Percentiles rank a stretch among this genome's conserved stretches.
These are phyloP conservation scores for Aleurites moluccanus DNA, from an alignment of 441 rosid genomes.

Conservation along the genomic window DNA sequence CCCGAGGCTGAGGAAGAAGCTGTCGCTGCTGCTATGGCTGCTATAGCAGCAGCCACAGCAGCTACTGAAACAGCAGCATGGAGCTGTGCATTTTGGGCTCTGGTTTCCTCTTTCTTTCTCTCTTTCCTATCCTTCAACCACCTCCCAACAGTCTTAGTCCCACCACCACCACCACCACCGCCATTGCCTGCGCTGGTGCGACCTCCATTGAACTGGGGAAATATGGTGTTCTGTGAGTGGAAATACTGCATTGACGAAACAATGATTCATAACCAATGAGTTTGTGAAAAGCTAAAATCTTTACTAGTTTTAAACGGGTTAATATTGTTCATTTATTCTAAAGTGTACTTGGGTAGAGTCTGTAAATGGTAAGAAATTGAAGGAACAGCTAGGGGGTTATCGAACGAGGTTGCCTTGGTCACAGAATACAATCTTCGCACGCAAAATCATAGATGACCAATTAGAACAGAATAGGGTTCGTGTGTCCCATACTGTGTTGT, in stretches of 20 bases:
- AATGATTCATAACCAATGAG: slow-evolving; percentile 9
- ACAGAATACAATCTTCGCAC: background rate
- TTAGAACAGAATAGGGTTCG: background rate
- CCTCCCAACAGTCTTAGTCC: slow-evolving; percentile 83
- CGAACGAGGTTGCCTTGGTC: slow-evolving; percentile 8
- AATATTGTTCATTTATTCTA: background rate
- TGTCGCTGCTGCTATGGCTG: slow-evolving; percentile 77
- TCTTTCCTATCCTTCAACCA: slow-evolving; percentile 94
- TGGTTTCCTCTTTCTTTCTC: slow-evolving; percentile 84
- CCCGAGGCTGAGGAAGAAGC: slow-evolving; percentile 59
- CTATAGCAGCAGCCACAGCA: slow-evolving; percentile 84
- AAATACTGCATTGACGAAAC: slow-evolving; percentile 57
- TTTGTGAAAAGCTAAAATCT: background rate
- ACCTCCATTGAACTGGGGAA: slow-evolving; percentile 59
- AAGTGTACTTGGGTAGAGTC: background rate
- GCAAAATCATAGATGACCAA: background rate
- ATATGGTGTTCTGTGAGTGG: slow-evolving; percentile 71
- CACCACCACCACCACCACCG: slow-evolving; percentile 48
- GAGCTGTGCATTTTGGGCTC: slow-evolving; percentile 83
- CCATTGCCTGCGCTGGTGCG: slow-evolving; percentile 55
- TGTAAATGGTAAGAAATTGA: background rate
- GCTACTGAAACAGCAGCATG: slow-evolving; percentile 90
- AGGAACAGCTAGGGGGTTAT: background rate
- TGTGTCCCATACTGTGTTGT: background rate
- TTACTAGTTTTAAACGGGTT: background rate